Evolutionary conservation across 345 rosid genomes (phyloP), one percentile per base, ranked within the genome.

Genomic region (Dimocarpus longan): DNA sequence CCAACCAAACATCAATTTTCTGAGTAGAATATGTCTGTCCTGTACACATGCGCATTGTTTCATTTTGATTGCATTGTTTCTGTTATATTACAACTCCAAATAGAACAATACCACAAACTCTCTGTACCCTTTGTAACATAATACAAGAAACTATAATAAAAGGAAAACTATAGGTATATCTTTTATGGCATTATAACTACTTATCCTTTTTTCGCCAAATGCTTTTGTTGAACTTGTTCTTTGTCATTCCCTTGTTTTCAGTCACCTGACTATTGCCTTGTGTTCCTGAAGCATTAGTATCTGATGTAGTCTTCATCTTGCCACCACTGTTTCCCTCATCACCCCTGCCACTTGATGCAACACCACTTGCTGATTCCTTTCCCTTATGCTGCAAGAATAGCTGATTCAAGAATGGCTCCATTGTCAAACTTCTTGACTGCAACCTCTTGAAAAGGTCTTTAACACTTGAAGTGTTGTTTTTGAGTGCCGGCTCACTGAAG

Each of bases 401-500:
- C 26, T 79, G 71, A 67, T 22, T 28, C 64, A 82, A 32, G 1
- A 69, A 62, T 8, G 66, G 37, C 40, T 77, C 73, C 63, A 78
- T 7, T 43, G 18, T 48, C 39, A 74, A 46, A 77, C 68, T 77
- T 75, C 77, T 75, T 65, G 80, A 66, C 59, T 59, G 79, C 71
- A 85, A 12, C 69, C 71, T 70, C 64, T 32, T 70, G 43, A 37
- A 15, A 67, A 78, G 76, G 59, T 76, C 80, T 66, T 44, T 26
- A 5, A 82, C 24, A 62, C 26, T 54, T 28, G 81, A 19, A 22
- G 67, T 18, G 43, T 22, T 65, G 28, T 46, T 71, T 24, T 21
- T 77, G 46, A 13, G 26, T 44, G 81, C 42, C 73, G 12, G 60
- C 15, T 57, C 80, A 13, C 83, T 85, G 78, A 19, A 66, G 19